phyloP scores from a whole-genome alignment of 345 rosid genomes.

The Boechera retrofracta region DNA sequence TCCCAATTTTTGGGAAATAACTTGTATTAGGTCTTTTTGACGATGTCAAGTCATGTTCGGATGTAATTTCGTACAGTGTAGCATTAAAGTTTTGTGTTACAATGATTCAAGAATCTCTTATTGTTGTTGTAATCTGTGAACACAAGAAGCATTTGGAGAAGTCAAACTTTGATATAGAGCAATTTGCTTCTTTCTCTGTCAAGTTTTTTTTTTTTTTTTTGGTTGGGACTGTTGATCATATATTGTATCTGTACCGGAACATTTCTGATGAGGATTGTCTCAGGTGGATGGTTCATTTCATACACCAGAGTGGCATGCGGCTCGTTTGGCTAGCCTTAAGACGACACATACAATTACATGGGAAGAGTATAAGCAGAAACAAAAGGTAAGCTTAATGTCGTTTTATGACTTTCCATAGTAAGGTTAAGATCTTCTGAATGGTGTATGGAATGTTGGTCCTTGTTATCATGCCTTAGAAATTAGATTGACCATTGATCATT shows the following conservation, averaged over 20 bases:
- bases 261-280: conserved; percentile 91
- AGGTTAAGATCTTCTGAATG: not conserved
- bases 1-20: conserved; percentile 15
- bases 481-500: not conserved
- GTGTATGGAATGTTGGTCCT: conserved; percentile 15
- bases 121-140: conserved; percentile 10
- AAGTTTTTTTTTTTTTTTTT: not conserved
- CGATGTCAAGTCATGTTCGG: not conserved
- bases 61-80: conserved; percentile 1
- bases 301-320: conserved; percentile 99
- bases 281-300: conserved; percentile 99
- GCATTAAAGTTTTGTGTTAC: not conserved
- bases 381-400: conserved; percentile 59
- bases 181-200: conserved; percentile 22
- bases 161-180: conserved; percentile 11
- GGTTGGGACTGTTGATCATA: not conserved
- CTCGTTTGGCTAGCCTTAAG: conserved; percentile 98
- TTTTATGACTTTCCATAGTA: not conserved
- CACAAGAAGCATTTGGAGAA: not conserved
- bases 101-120: conserved; percentile 3
- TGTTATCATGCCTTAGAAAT: not conserved
- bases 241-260: conserved; percentile 47
- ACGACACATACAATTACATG: conserved; percentile 92
- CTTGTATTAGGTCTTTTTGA: conserved; percentile 14
- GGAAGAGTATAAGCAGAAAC: conserved; percentile 93